A percentile compares a stretch with the other conserved stretches of the same genome.
Conservation (phyloP, 225 moss, liverwort and hornwort species). For the Pseudisothecium myosuroides region DNA sequence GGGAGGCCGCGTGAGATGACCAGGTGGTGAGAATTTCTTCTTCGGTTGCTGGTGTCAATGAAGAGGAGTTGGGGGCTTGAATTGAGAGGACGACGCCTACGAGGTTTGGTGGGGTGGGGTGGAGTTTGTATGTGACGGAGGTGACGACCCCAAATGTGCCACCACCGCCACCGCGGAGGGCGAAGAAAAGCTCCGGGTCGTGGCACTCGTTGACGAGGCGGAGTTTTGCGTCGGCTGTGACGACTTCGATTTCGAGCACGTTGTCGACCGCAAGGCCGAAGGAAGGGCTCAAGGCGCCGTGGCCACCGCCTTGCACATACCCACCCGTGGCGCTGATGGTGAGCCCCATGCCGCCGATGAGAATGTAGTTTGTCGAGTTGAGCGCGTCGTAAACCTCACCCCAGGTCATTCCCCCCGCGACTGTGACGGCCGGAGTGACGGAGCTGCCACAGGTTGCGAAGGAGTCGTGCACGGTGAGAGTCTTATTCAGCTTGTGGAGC, state of each 20-base stretch:
- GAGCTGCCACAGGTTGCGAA: background rate
- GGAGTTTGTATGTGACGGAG: slow-evolving; percentile 9
- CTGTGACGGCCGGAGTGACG: background rate
- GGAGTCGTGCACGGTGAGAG: background rate
- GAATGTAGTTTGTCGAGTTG: background rate
- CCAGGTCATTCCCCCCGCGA: background rate
- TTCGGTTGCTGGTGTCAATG: background rate
- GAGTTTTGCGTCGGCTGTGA: background rate
- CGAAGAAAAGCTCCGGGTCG: background rate
- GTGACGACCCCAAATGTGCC: slow-evolving; percentile 2
- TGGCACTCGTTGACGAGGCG: background rate
- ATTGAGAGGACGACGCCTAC: background rate
- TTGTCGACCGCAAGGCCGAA: slow-evolving; percentile 3
- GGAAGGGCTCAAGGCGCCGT: background rate
- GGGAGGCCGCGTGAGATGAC: background rate
- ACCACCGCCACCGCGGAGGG: slow-evolving; percentile 3
- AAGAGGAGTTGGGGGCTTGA: background rate
- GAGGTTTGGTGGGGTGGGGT: background rate
- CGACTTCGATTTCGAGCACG: background rate
- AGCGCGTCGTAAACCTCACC: background rate
- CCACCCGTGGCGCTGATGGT: slow-evolving; percentile 4
- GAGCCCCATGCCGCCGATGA: background rate
- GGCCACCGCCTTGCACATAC: slow-evolving; percentile 11
- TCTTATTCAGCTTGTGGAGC: slow-evolving; percentile 15
- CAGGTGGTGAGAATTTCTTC: background rate